Percentiles rank a stretch among this genome's conserved stretches.
These are phyloP conservation scores for Aspergillus sp. DNA, from an alignment of 2,329 filamentous ascomycete genomes.

Conservation along the genomic window DNA sequence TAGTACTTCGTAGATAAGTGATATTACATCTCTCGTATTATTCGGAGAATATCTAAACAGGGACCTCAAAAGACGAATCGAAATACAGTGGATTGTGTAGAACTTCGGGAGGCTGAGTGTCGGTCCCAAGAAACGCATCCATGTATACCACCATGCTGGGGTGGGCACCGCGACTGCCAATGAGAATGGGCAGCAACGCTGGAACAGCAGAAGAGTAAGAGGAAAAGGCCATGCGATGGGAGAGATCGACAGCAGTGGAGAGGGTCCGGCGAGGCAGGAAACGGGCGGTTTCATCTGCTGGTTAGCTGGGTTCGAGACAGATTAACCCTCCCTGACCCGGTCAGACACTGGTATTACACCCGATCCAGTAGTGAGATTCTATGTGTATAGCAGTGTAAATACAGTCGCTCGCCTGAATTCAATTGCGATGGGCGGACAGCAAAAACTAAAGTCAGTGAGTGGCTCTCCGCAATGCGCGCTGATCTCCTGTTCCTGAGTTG, in stretches of 20 bases:
- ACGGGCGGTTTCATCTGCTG: conserved; percentile 5
- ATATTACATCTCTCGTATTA: neutral
- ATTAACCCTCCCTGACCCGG: neutral
- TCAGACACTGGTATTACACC: neutral
- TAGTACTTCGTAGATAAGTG: too few relatives aligned
- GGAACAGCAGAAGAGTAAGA: neutral
- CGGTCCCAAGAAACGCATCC: neutral
- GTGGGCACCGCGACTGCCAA: conserved; percentile 13
- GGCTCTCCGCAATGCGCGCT: conserved; percentile 3
- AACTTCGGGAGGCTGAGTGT: neutral
- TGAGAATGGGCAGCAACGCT: neutral
- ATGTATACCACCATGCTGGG: neutral
- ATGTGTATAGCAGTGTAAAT: neutral
- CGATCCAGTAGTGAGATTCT: neutral
- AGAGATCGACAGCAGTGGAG: conserved; percentile 8
- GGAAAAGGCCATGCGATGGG: neutral
- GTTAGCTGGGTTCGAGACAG: neutral
- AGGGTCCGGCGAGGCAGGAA: conserved; percentile 2
- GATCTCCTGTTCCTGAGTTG: neutral
- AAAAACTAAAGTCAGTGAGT: neutral
- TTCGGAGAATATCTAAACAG: neutral
- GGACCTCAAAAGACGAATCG: neutral
- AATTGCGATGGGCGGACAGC: conserved; percentile 1
- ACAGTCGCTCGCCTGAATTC: neutral
- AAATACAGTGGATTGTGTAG: neutral